A percentile compares a stretch with the other conserved stretches of the same genome.
phyloP scores from a whole-genome alignment of 2,329 filamentous ascomycete genomes.

The Neopestalotiopsis sp. region DNA sequence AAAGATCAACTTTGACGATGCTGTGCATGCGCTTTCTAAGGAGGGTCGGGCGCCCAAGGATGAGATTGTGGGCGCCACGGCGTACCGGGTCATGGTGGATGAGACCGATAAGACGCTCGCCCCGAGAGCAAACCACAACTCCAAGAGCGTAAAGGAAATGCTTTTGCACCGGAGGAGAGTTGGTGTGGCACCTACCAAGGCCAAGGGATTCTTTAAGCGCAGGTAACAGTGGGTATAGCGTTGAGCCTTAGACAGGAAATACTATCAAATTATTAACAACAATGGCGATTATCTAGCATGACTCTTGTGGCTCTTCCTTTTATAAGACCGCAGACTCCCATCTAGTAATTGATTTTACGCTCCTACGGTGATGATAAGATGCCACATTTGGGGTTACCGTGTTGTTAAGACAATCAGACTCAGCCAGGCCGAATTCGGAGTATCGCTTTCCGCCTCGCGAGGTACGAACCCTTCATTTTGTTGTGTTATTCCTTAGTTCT shows the following conservation, averaged over 20 bases:
- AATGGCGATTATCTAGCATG: too few relatives aligned
- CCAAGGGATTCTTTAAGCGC: slow-evolving; percentile 51
- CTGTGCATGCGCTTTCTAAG: slow-evolving; percentile 43
- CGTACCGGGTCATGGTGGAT: slow-evolving; percentile 54
- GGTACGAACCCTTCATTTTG: too few relatives aligned
- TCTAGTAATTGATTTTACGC: accelerated
- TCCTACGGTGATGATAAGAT: too few relatives aligned
- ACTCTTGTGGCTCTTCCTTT: too few relatives aligned
- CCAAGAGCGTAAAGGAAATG: slow-evolving; percentile 46
- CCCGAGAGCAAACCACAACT: slow-evolving; percentile 50
- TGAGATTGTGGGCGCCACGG: slow-evolving; percentile 55
- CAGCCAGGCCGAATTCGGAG: too few relatives aligned
- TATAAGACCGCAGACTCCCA: too few relatives aligned
- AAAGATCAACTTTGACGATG: slow-evolving; percentile 49
- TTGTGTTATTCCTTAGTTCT: too few relatives aligned
- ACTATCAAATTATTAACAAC: background rate
- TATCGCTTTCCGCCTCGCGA: too few relatives aligned
- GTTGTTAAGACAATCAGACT: too few relatives aligned
- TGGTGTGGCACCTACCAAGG: slow-evolving; percentile 33
- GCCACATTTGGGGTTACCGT: too few relatives aligned
- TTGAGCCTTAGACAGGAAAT: background rate
- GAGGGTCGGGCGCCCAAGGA: slow-evolving; percentile 49
- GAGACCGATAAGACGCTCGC: slow-evolving; percentile 52
- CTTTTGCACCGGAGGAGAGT: slow-evolving; percentile 51
- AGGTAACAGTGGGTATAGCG: slow-evolving; percentile 20